Percentiles rank a stretch among this genome's conserved stretches.
Conservation (phyloP, 1,284 basidiomycete genomes). For the Puccinia hordei region DNA sequence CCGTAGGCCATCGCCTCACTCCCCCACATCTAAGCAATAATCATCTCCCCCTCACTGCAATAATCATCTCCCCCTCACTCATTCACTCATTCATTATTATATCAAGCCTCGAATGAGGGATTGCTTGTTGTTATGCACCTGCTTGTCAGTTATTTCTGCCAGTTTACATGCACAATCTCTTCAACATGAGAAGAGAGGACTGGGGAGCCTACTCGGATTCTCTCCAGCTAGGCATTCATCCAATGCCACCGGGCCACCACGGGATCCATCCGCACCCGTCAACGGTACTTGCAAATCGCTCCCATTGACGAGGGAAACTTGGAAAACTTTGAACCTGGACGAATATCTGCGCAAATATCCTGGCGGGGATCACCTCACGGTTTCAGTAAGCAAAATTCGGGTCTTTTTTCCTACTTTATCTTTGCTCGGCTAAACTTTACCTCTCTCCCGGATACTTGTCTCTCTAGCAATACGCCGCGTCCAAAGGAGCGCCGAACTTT, state of each 20-base stretch:
- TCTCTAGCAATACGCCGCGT: slow-evolving; percentile 41
- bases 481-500: slow-evolving; percentile 29
- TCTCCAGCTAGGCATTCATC: neutral
- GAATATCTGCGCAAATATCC: slow-evolving; percentile 41
- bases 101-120: neutral
- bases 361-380: slow-evolving; percentile 35
- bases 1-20: no score
- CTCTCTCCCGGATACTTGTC: no score
- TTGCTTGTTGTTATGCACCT: neutral
- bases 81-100: neutral
- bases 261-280: slow-evolving; percentile 29
- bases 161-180: neutral
- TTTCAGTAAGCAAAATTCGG: slow-evolving; percentile 15
- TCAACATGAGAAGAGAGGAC: slow-evolving; percentile 3
- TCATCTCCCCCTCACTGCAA: no score
- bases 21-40: no score
- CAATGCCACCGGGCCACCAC: slow-evolving; percentile 24
- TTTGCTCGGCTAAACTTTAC: neutral
- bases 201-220: neutral
- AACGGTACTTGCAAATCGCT: slow-evolving; percentile 30
- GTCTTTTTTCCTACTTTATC: no score
- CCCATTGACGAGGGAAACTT: slow-evolving; percentile 42
- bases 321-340: slow-evolving; percentile 35
- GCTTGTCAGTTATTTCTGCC: neutral
- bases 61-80: no score